Evolutionary conservation across 148 eudicot genomes (phyloP), one percentile per base, ranked within the genome.

Genomic region (Pharnaceum exiguum): DNA sequence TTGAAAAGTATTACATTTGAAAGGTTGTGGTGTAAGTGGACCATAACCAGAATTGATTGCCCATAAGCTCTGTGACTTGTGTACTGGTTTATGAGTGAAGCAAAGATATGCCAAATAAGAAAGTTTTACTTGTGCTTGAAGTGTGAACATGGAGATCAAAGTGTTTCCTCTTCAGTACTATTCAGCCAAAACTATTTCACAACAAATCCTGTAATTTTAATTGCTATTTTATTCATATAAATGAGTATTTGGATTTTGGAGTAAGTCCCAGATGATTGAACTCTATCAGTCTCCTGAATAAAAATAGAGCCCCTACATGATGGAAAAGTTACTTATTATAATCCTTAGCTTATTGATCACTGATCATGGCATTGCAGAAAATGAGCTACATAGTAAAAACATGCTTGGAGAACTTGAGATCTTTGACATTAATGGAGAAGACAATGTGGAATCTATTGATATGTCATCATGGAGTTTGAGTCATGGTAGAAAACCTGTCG

Each of bases 21-120:
- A 40, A 43, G 32, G 26, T 53, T 53, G 53, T 19, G 38, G 18
- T 59, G 51, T 40, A 8, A 62, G 63, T 63, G 74, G 59, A 21
- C 44, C 65, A 56, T 45, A n/a, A n/a, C n/a, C n/a, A n/a, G n/a
- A n/a, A 29, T 24, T 15, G 24, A 24, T 9, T 25, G 4, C 22
- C n/a, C 21, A 36, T n/a, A n/a, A n/a, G n/a, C 39, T 64, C 50
- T 46, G 57, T 57, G 50, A 70, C 58, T 70, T 33, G 26, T 55
- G 21, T 51, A 57, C 30, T 57, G 69, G 59, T 70, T 72, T 68
- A 85, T 72, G 98, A 93, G 99, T 93, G 86, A 93, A 93, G 98
- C 95, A 81, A 85, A 72, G 75, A 68, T 69, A 63, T 79, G 48
- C 54, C 59, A 71, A 69, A 58, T n/a, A n/a, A n/a, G n/a, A 28